phyloP scores from a whole-genome alignment of 202 grass and related monocot genomes.

The Bolboschoenoplectus hybrid region DNA sequence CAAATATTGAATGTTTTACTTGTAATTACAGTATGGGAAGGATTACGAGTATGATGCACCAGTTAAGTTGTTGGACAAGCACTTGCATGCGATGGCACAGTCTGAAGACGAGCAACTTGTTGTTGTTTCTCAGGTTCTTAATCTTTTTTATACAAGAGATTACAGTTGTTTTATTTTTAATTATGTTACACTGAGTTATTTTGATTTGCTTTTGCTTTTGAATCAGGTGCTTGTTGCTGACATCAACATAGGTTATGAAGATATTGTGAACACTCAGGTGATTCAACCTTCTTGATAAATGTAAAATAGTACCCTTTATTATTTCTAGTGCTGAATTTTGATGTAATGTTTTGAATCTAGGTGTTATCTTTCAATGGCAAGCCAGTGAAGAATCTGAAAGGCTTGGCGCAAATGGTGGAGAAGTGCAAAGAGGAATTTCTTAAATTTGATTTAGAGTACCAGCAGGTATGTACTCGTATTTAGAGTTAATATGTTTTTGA shows the following conservation, averaged over 20 bases:
- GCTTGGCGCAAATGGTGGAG: conserved; percentile 75
- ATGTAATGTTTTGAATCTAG: conserved; percentile 45
- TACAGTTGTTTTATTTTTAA: background rate
- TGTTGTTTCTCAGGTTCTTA: conserved; percentile 84
- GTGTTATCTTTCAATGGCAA: conserved; percentile 82
- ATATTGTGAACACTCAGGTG: conserved; percentile 97
- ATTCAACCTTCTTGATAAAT: conserved; percentile 29
- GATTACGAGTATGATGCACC: conserved; percentile 97
- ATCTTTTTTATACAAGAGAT: conserved; percentile 34
- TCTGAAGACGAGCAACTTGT: conserved; percentile 88
- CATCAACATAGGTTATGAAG: conserved; percentile 98
- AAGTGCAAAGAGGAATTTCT: conserved; percentile 87
- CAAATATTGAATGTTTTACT: conserved; percentile 25
- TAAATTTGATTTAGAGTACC: conserved; percentile 95
- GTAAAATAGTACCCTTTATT: conserved; percentile 4
- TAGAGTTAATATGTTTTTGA: background rate
- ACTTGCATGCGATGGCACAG: conserved; percentile 88
- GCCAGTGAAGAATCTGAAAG: conserved; percentile 90
- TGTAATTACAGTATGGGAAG: conserved; percentile 82
- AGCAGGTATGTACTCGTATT: conserved; percentile 59
- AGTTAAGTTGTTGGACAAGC: conserved; percentile 96
- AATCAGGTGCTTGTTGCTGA: conserved; percentile 91
- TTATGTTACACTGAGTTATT: background rate
- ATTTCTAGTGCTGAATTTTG: conserved; percentile 26
- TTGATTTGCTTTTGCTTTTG: conserved; percentile 4